phyloP scores from a whole-genome alignment of 192 early-diverging fungal genomes.

The Coemansia sp. region DNA sequence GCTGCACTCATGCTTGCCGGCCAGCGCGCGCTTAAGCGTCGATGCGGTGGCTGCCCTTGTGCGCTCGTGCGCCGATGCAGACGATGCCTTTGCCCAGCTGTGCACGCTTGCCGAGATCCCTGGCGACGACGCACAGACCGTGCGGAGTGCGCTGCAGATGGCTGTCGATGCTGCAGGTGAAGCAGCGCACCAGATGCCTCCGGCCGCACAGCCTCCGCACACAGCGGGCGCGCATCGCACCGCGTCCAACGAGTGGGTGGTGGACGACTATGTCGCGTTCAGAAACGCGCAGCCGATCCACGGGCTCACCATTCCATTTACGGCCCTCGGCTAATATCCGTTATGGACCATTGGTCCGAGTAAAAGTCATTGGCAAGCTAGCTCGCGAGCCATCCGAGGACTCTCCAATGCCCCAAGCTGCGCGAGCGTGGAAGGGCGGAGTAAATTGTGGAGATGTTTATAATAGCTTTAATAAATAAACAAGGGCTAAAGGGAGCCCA shows the following conservation, averaged over 20 bases:
- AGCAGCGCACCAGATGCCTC: background rate
- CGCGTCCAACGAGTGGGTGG: constrained; percentile 10
- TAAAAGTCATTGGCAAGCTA: background rate
- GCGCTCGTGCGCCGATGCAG: background rate
- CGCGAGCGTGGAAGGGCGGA: no score
- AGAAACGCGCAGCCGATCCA: constrained; percentile 8
- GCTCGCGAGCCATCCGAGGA: no score
- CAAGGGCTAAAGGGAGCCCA: no score
- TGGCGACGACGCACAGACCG: background rate
- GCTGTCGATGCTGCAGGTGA: background rate
- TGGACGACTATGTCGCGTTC: constrained; percentile 11
- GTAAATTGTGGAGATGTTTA: no score
- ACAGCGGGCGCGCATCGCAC: background rate
- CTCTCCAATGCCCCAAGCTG: no score
- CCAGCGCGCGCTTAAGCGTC: no score
- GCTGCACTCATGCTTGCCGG: constrained; percentile 11
- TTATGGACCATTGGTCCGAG: background rate
- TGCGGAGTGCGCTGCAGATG: constrained; percentile 12
- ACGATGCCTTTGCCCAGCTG: background rate
- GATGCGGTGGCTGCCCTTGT: background rate
- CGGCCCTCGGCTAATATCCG: no score
- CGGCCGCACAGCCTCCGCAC: background rate
- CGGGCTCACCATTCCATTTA: constrained; percentile 1
- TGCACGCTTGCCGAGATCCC: background rate
- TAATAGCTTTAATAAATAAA: no score